Percentiles rank a stretch among this genome's conserved stretches.
phyloP scores from a whole-genome alignment of 169 alveolate species.

The Besnoitia besnoiti region DNA sequence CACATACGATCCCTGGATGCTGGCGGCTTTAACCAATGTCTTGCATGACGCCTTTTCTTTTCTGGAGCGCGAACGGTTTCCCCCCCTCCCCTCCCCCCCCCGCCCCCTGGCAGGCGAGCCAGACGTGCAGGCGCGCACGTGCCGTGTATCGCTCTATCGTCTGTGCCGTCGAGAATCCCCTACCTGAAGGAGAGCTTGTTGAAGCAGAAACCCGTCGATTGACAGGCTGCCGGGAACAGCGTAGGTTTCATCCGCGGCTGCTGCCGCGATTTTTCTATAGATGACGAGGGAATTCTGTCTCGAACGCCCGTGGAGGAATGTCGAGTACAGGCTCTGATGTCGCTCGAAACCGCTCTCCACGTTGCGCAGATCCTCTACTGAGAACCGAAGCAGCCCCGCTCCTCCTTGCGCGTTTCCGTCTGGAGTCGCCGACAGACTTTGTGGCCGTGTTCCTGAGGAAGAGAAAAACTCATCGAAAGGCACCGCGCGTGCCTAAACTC shows the following conservation, averaged over 20 bases:
- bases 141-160: too few species aligned
- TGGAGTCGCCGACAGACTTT: too few species aligned
- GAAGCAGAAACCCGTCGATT: background rate
- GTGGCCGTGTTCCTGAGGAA: too few species aligned
- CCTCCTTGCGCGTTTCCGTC: background rate
- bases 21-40: too few species aligned
- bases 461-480: too few species aligned
- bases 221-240: background rate
- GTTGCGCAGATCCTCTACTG: background rate
- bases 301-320: constrained; percentile 16
- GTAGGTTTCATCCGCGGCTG: background rate
- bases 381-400: background rate
- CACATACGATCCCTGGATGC: too few species aligned
- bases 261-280: background rate
- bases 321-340: background rate
- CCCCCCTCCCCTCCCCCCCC: too few species aligned
- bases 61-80: too few species aligned
- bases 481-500: too few species aligned
- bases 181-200: background rate
- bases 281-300: background rate
- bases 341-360: background rate
- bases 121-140: too few species aligned
- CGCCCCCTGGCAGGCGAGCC: too few species aligned
- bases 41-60: too few species aligned
- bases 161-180: background rate